phyloP scores from a whole-genome alignment of 2,329 filamentous ascomycete species.

The Cladosporium sp. region DNA sequence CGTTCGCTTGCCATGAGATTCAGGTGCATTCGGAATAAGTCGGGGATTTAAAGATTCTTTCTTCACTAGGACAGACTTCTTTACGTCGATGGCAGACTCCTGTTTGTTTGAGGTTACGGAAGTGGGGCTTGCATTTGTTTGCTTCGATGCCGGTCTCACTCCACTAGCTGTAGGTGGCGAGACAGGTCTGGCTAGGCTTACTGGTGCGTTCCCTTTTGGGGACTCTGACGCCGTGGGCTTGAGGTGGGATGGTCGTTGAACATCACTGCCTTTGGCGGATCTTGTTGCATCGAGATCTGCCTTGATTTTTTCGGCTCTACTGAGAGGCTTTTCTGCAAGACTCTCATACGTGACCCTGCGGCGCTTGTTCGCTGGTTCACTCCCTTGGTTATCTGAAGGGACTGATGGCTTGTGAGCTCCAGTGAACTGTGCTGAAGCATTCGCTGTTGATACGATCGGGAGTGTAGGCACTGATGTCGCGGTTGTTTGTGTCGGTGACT shows the following conservation, averaged over 20 bases:
- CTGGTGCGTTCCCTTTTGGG: background rate
- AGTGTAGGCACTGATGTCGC: background rate
- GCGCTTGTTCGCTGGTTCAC: conserved; percentile 25
- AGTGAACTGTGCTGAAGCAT: background rate
- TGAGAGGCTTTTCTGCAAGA: conserved; percentile 26
- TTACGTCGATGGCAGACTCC: background rate
- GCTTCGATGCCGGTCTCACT: background rate
- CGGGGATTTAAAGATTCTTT: conserved; percentile 58
- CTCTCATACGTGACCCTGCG: conserved; percentile 27
- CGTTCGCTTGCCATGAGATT: conserved; percentile 31
- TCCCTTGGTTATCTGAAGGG: background rate
- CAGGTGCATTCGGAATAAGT: conserved; percentile 52
- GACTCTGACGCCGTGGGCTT: background rate
- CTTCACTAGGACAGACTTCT: conserved; percentile 7
- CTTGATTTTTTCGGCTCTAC: conserved; percentile 24
- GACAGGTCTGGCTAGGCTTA: conserved; percentile 20
- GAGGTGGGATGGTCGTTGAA: background rate
- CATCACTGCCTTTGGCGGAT: conserved; percentile 2
- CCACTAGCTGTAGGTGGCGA: conserved; percentile 16
- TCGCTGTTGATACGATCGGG: background rate
- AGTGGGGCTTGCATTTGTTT: conserved; percentile 5
- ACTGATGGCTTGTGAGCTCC: background rate
- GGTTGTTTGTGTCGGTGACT: conserved; percentile 18
- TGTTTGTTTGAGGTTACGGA: background rate
- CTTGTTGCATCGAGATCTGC: conserved; percentile 12